Evolutionary conservation across 2,329 filamentous ascomycete genomes (phyloP).

Genomic region (Pyrenochaeta sp.): DNA sequence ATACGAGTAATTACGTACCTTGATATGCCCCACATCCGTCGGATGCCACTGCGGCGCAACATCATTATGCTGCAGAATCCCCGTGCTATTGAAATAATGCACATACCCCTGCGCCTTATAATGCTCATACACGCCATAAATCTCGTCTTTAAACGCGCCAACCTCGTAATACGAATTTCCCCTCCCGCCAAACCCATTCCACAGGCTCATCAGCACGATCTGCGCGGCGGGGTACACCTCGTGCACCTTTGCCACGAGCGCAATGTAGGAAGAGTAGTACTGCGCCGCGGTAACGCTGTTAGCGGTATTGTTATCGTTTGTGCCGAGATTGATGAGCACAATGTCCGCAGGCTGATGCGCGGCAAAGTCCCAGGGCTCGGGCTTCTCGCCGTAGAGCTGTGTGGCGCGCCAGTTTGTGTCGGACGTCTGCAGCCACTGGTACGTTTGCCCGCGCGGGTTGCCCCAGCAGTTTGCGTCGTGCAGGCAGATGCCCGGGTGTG

Average conservation of each 20-base stretch:
- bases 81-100: slow-evolving; percentile 68
- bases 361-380: slow-evolving; percentile 46
- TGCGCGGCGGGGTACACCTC: slow-evolving; percentile 51
- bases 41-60: slow-evolving; percentile 65
- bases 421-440: slow-evolving; percentile 66
- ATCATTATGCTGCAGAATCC: slow-evolving; percentile 68
- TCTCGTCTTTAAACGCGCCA: slow-evolving; percentile 59
- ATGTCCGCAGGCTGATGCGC: slow-evolving; percentile 49
- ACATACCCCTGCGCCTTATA: slow-evolving; percentile 62
- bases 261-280: slow-evolving; percentile 52
- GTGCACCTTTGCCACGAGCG: slow-evolving; percentile 53
- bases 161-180: slow-evolving; percentile 61
- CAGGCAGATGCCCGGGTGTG: slow-evolving; percentile 66
- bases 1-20: too few species aligned
- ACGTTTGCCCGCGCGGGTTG: slow-evolving; percentile 49
- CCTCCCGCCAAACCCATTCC: slow-evolving; percentile 60
- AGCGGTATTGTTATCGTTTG: slow-evolving; percentile 54
- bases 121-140: slow-evolving; percentile 59
- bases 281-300: slow-evolving; percentile 51
- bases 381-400: slow-evolving; percentile 50
- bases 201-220: slow-evolving; percentile 58
- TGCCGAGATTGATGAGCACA: slow-evolving; percentile 56
- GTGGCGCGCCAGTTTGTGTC: slow-evolving; percentile 60
- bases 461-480: slow-evolving; percentile 65
- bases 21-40: slow-evolving; percentile 68